Evolutionary conservation across 2,329 filamentous ascomycete genomes (phyloP).

Genomic region (Colletotrichum lupini): DNA sequence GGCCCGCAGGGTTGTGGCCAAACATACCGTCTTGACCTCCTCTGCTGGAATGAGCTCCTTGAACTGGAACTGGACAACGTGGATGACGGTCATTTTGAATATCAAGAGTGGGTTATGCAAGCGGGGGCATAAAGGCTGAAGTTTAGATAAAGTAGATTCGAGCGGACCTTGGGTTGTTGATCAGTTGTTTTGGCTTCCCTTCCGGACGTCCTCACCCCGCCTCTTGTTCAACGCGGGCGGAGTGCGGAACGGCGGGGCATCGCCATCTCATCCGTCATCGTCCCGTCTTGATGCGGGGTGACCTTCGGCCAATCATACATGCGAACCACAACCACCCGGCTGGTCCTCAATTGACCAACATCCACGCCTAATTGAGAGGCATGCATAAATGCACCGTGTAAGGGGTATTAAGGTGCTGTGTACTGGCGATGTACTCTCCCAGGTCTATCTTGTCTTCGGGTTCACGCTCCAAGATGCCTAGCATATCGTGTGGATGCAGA

Average conservation of each 20-base stretch:
- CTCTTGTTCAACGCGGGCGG: not conserved
- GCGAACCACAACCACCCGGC: not conserved
- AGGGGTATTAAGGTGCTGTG: too few relatives aligned
- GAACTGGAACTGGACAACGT: conserved; percentile 77
- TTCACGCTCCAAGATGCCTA: too few relatives aligned
- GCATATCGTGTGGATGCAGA: too few relatives aligned
- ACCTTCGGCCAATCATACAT: not conserved
- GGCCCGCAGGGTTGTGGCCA: too few relatives aligned
- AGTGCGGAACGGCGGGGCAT: not conserved
- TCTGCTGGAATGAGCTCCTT: conserved; percentile 60
- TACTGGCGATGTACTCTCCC: too few relatives aligned
- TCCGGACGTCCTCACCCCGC: not conserved
- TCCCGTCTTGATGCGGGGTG: not conserved
- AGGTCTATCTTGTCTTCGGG: too few relatives aligned
- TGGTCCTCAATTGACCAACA: not conserved
- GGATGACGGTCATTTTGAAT: conserved; percentile 68
- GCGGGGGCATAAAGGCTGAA: not conserved
- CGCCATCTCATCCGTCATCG: conserved; percentile 2
- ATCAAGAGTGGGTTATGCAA: not conserved
- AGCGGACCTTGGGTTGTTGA: not conserved
- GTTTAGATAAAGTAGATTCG: not conserved
- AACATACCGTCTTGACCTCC: conserved; percentile 66
- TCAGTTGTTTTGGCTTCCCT: not conserved
- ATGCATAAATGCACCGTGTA: too few relatives aligned
- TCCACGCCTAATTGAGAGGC: not conserved